Conservation (phyloP, 441 rosid species). For the Populus hybrid region DNA sequence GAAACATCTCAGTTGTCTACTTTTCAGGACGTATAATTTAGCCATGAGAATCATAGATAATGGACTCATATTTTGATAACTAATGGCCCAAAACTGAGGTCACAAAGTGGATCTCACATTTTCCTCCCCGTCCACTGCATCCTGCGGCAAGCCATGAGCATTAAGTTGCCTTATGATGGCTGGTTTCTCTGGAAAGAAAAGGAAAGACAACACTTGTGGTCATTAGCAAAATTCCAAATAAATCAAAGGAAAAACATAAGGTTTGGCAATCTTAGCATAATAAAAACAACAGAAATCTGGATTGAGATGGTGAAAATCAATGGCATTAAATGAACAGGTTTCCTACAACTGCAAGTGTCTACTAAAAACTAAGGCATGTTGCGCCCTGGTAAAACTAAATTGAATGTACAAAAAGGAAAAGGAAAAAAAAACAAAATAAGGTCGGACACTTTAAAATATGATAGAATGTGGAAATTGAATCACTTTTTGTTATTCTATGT, state of each 20-base stretch:
- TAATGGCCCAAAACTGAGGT: not conserved
- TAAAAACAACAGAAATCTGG: not conserved
- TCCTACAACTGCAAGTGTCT: not conserved
- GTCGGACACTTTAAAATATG: not conserved
- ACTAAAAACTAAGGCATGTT: not conserved
- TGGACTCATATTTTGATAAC: not conserved
- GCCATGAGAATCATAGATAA: not conserved
- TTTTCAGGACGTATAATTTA: not conserved
- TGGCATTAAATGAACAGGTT: not conserved
- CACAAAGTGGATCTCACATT: conserved; percentile 45
- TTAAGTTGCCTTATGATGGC: conserved; percentile 37
- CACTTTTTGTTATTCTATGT: too few relatives aligned
- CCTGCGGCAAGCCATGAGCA: conserved; percentile 21
- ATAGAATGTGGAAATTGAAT: not conserved
- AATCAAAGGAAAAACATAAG: not conserved
- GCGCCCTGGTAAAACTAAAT: not conserved
- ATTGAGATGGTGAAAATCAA: not conserved
- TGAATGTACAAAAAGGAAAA: not conserved
- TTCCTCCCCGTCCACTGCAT: conserved; percentile 42
- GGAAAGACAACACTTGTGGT: conserved; percentile 1
- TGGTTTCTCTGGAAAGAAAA: conserved; percentile 36
- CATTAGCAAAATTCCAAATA: not conserved
- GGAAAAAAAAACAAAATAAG: not conserved
- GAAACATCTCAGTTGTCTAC: not conserved
- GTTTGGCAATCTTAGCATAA: not conserved